Evolutionary conservation across 225 moss, liverwort and hornwort genomes (phyloP).

Genomic region (Antitrichia curtipendula): DNA sequence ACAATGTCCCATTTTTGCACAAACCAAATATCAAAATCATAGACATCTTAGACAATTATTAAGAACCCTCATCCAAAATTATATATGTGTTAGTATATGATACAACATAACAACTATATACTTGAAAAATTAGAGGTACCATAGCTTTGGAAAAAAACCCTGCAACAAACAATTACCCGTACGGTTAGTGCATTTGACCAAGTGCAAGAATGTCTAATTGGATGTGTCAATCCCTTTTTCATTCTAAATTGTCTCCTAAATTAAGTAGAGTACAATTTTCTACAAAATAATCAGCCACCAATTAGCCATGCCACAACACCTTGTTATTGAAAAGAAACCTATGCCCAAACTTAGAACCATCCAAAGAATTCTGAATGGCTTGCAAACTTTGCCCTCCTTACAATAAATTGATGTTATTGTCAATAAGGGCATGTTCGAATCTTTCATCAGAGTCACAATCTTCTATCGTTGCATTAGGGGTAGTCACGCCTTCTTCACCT

Average conservation of each 20-base stretch:
- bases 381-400: not conserved
- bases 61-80: no score
- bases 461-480: not conserved
- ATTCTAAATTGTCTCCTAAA: not conserved
- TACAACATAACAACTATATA: not conserved
- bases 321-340: not conserved
- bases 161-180: rapidly evolving
- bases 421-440: not conserved
- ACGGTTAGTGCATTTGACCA: rapidly evolving
- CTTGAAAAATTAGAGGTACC: not conserved
- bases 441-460: not conserved
- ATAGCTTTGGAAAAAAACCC: not conserved
- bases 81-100: rapidly evolving
- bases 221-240: not conserved
- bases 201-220: not conserved
- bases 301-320: no score
- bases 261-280: not conserved
- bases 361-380: not conserved
- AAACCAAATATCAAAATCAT: no score
- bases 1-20: no score
- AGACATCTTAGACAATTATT: no score
- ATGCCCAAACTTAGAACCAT: not conserved
- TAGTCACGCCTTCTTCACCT: no score
- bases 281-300: not conserved
- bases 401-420: rapidly evolving